These are phyloP conservation scores for Hapsidospora chrysogenum DNA, from an alignment of 495 filamentous ascomycete genomes.

Conservation along the genomic window DNA sequence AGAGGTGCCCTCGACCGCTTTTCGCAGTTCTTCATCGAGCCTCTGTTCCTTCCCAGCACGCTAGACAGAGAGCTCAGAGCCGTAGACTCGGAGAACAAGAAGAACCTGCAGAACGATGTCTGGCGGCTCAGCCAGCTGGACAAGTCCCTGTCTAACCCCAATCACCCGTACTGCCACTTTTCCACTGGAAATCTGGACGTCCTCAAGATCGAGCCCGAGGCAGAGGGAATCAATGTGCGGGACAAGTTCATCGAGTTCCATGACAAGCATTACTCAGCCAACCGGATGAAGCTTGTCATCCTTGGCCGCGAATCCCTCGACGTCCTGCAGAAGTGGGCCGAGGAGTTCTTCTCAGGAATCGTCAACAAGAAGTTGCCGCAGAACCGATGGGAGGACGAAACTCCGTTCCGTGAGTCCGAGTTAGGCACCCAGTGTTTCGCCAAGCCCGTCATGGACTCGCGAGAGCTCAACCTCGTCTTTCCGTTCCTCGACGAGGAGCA, in stretches of 20 bases:
- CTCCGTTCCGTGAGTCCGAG: slow-evolving; percentile 48
- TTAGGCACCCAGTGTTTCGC: slow-evolving; percentile 74
- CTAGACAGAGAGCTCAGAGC: slow-evolving; percentile 82
- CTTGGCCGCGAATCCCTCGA: slow-evolving; percentile 82
- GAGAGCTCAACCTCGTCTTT: slow-evolving; percentile 73
- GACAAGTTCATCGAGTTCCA: slow-evolving; percentile 93
- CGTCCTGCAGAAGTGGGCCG: slow-evolving; percentile 73
- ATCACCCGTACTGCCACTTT: slow-evolving; percentile 91
- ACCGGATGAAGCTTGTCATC: slow-evolving; percentile 88
- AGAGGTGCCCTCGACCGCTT: slow-evolving; percentile 89
- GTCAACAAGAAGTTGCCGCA: slow-evolving; percentile 71
- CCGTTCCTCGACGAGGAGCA: slow-evolving; percentile 80
- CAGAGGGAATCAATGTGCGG: slow-evolving; percentile 70
- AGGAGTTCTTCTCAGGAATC: slow-evolving; percentile 69
- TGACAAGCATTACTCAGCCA: slow-evolving; percentile 81
- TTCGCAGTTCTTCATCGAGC: slow-evolving; percentile 91
- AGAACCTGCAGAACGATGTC: slow-evolving; percentile 89
- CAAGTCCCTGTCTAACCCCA: slow-evolving; percentile 76
- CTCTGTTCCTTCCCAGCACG: slow-evolving; percentile 78
- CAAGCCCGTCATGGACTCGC: slow-evolving; percentile 89
- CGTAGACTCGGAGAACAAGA: slow-evolving; percentile 98
- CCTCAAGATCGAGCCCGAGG: slow-evolving; percentile 68
- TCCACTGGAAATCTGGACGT: slow-evolving; percentile 88
- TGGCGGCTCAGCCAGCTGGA: slow-evolving; percentile 90
- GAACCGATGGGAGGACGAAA: slow-evolving; percentile 64